Base-by-base conservation (phyloP, 2,329 filamentous ascomycete species). In the Fusarium zealandicum region DNA sequence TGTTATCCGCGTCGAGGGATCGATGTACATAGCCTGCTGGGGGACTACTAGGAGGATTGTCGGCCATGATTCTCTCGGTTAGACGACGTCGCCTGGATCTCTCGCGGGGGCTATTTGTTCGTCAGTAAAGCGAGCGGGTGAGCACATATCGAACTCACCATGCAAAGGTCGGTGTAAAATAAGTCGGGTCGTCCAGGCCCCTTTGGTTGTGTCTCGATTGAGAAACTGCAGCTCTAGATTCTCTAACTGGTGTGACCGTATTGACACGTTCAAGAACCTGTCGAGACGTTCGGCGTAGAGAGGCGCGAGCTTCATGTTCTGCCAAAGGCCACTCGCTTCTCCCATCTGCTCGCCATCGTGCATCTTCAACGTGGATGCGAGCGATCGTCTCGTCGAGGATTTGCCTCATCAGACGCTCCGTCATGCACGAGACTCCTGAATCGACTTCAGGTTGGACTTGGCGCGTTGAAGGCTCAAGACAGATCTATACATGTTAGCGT, bases 331-430 rank as follows among this genome's bases (percentile, higher is more conserved):
- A 25, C 7, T 25, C 6, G 7, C 22, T 25, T 25, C 22, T 25
- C 7, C 3, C 6, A 7, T 9, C 8, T 6, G 5, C 39, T 14
- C 22, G 37, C 33, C 40, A 33, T 31, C 20, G 30, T 16, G 44
- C 16, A 42, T 37, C 36, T 5, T 35, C 45, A 13, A 12, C 47
- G 9, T 52, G 49, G 11, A 54, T 57, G 18, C 57, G 61, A 20
- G 60, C 60, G 37, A 70, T 69, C 49, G 68, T 65, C 11, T 68
- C 57, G 11, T 70, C 65, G 11, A 71, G 63, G 40, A 70, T 51
- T 16, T 67, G 65, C 48, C 70, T 63, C 53, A 69, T 63, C 36
- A 49, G 61, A 16, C 57, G 44, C 1, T 53, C 38, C 9, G 63
- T 62, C 5, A 48, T 43, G 5, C 37, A 59, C 3, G 22, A 5